Evolutionary conservation across 805 yeast genomes (phyloP).

Genomic region (Saccharomycopsis synnaedendra): DNA sequence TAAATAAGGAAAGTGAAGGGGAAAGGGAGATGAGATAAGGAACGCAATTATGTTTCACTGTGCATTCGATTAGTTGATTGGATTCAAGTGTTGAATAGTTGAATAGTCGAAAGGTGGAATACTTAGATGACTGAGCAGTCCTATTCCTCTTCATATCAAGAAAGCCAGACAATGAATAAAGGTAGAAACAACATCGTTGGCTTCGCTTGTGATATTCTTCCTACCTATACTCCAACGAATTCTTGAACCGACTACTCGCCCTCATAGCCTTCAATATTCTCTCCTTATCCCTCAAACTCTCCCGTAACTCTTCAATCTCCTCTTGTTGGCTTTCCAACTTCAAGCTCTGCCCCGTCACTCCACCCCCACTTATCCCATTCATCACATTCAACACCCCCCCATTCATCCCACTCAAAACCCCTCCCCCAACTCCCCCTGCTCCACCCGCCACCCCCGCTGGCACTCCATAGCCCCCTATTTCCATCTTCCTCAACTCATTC

Average conservation of each 20-base stretch:
- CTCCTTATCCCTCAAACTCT: constrained; percentile 59
- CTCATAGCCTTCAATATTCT: constrained; percentile 66
- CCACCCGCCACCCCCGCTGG: constrained; percentile 4
- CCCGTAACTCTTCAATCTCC: constrained; percentile 55
- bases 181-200: no score
- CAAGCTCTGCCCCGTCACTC: constrained; percentile 10
- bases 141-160: no score
- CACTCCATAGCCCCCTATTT: constrained; percentile 10
- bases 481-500: constrained; percentile 30
- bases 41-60: no score
- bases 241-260: constrained; percentile 51
- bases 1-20: no score
- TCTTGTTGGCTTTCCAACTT: constrained; percentile 48
- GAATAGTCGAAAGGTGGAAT: no score
- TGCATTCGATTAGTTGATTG: no score
- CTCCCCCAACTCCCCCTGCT: background rate
- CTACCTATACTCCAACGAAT: constrained; percentile 10
- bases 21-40: no score
- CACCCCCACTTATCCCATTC: background rate
- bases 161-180: no score
- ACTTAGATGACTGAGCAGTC: no score
- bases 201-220: no score
- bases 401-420: background rate
- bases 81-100: no score
- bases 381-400: background rate